These are phyloP conservation scores for Cadophora sp. DNA, from an alignment of 2,329 filamentous ascomycete genomes.

Conservation along the genomic window DNA sequence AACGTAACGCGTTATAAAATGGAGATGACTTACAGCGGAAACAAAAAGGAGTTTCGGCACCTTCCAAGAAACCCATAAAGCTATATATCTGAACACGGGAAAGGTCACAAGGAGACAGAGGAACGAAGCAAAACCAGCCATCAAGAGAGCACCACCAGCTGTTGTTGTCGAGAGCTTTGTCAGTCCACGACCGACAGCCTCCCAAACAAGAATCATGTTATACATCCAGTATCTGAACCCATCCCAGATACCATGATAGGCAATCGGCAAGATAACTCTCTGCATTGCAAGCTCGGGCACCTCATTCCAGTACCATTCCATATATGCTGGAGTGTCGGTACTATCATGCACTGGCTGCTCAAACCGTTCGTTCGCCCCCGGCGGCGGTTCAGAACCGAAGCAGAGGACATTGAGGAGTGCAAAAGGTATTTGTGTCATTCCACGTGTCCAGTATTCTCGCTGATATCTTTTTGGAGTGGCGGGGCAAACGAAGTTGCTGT, in stretches of 20 bases:
- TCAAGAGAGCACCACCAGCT: not conserved
- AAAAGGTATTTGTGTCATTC: not conserved
- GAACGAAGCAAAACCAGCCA: not conserved
- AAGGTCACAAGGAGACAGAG: not conserved
- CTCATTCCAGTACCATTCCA: slow-evolving; percentile 8
- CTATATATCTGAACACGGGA: not conserved
- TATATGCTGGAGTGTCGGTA: not conserved
- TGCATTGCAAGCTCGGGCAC: not conserved
- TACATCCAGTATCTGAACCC: not conserved
- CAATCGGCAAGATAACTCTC: not conserved
- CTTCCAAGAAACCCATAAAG: not conserved
- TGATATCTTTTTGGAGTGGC: not conserved
- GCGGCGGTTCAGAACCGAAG: not conserved
- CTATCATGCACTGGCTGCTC: not conserved
- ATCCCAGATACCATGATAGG: not conserved
- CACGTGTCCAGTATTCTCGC: not conserved
- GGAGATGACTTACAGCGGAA: not conserved
- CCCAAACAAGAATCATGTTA: not conserved
- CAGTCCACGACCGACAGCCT: not conserved
- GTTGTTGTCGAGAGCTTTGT: not conserved
- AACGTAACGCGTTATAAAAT: not conserved
- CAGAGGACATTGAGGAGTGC: not conserved
- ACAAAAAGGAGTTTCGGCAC: not conserved
- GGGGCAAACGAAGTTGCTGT: not conserved
- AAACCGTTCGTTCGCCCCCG: not conserved